Evolutionary conservation across 768 basidiomycete genomes (phyloP), one percentile per base, ranked within the genome.

Genomic region (Calocybe cyanea): DNA sequence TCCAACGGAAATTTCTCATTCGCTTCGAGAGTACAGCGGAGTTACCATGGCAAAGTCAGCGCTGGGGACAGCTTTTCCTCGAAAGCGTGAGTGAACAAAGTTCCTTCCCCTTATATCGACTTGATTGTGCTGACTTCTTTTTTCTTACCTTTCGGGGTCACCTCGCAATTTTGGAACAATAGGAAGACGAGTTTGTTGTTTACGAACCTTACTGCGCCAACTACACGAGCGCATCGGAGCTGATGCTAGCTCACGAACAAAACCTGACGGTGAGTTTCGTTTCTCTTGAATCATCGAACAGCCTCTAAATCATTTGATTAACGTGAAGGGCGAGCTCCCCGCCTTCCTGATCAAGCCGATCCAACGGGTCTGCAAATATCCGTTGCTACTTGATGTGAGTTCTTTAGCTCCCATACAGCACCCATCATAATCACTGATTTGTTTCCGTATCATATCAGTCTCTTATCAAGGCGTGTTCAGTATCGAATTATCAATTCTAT

Each of bases 311-410:
- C 77, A 84, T 65, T 72, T 91, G 72, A 88, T 94, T 68, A 89
- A 92, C 56, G 85, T 85, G 58, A 88, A 88, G 63, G 85, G 87
- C 60, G 96, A 99, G 60, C 75, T 99, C 24, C 89, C 91, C 48
- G 92, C 92, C 7, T 95, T 98, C 69, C 81, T 98, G 49, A 98
- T 98, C 76, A 97, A 97, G 71, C 96, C 96, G 6, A 87, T 99
- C 39, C 96, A 99, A 65, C 83, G 96, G 51, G 87, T 98, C 55
- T 96, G 95, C 79, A 98, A 98, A 75, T 98, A 98, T 64, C 94
- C 94, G 19, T 75, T 99, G 11, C 78, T 98, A 18, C 81, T 99
- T 57, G 88, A 90, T 63, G 92, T 92, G 60, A 61, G 85, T 71
- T 41, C 50, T 49, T 31, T 46, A 33, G 58, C 46, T 42, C 40